phyloP scores from a whole-genome alignment of 1,139 yeast genomes.

The Pichia sp. region DNA sequence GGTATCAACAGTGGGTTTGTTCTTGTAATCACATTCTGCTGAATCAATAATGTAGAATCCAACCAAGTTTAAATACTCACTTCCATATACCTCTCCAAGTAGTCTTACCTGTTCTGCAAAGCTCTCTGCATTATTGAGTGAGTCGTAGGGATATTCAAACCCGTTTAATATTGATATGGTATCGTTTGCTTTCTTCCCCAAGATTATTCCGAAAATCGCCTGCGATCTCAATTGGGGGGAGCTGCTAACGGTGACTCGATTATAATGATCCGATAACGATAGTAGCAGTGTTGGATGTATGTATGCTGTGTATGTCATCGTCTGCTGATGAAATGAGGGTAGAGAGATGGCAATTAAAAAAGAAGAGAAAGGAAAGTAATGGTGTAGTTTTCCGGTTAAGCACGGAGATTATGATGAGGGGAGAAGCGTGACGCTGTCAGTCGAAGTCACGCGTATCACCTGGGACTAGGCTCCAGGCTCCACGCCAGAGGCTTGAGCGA shows the following conservation, averaged over 20 bases:
- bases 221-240: not conserved
- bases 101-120: conserved; percentile 3
- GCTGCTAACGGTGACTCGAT: conserved; percentile 2
- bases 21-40: too few relatives aligned
- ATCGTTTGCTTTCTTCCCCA: conserved; percentile 1
- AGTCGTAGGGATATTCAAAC: conserved; percentile 7
- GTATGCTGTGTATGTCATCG: not conserved
- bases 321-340: too few relatives aligned
- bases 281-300: conserved; percentile 12
- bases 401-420: too few relatives aligned
- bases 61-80: conserved; percentile 11
- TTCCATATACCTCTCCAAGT: conserved; percentile 13
- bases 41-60: conserved; percentile 10
- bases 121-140: not conserved
- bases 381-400: too few relatives aligned
- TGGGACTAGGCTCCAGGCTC: too few relatives aligned
- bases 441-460: too few relatives aligned
- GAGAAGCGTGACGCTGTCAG: too few relatives aligned
- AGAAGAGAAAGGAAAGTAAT: too few relatives aligned
- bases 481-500: too few relatives aligned
- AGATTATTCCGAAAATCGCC: conserved; percentile 3
- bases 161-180: conserved; percentile 10
- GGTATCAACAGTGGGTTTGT: too few relatives aligned
- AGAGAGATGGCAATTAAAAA: too few relatives aligned
- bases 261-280: conserved; percentile 9